Base-by-base conservation (phyloP, 2,329 filamentous ascomycete species). In the Didymosphaeria variabile region DNA sequence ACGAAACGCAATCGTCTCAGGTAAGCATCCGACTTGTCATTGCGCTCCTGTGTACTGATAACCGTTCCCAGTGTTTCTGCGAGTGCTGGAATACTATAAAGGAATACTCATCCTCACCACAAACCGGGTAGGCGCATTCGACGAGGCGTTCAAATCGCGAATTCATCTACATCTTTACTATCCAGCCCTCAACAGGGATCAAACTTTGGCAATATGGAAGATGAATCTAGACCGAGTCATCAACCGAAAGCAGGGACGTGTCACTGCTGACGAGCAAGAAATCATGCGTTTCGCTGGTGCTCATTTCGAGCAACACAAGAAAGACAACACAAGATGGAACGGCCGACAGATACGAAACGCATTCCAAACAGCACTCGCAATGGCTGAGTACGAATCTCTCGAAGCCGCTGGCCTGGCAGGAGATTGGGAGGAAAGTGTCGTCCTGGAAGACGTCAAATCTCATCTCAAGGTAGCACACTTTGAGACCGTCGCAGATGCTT, bases 111-210 rank as follows among this genome's bases (percentile, higher is more conserved):
- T 81, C 66, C 63, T 82, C 5, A 81, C 79, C 0, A 78, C 78
- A 3, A 81, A 81, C 55, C 74, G 78, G 0, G 74, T 79, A 9
- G 49, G 46, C 5, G 29, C 1, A 71, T 72, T 81, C 58, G 79
- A 81, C 55, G 73, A 77, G 1, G 79, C 78, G 0, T 79, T 81
- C 65, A 57, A 66, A 40, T 65, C 47, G 50, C 67, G 60, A 55
- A 68, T 61, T 77, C 77, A 0, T 76, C 75, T 61, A 82, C 81
- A 82, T 79, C 80, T 40, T 78, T 80, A 34, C 76, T 85, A 31
- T 71, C 83, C 0, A 12, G 21, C 21, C 10, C 21, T 46, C 9
- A 23, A 23, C n/a, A 19, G 23, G 6, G 19, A 46, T 10, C 12
- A n/a, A 5, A 23, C 19, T 12, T 6, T 10, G n/a, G 9, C 5